These are phyloP conservation scores for Xerocomellus dryophilus DNA, from an alignment of 768 basidiomycete species.

Conservation along the genomic window DNA sequence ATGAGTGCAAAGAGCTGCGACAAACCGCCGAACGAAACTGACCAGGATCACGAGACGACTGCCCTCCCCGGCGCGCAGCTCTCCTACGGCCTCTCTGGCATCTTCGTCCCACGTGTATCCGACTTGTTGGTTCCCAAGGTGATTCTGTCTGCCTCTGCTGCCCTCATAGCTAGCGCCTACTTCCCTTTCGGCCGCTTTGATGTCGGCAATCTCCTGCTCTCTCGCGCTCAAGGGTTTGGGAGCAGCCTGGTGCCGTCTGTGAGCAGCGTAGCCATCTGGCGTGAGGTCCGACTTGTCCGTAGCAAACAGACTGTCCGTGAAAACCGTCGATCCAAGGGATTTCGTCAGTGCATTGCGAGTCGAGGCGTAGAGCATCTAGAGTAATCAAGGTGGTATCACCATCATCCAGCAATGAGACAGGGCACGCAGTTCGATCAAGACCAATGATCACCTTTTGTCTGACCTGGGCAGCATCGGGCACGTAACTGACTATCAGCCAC, in stretches of 20 bases:
- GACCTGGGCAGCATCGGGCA: conserved; percentile 78
- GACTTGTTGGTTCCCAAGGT: conserved; percentile 51
- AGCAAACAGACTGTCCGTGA: conserved; percentile 75
- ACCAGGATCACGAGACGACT: conserved; percentile 66
- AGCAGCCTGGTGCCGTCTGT: conserved; percentile 66
- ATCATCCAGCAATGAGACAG: neutral
- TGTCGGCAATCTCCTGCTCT: conserved; percentile 78
- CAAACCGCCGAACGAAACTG: conserved; percentile 20
- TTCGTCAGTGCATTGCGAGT: conserved; percentile 67
- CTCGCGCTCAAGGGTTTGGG: conserved; percentile 79
- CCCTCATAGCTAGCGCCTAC: conserved; percentile 55
- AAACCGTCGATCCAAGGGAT: conserved; percentile 68
- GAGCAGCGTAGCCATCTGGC: conserved; percentile 67
- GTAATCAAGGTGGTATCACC: neutral
- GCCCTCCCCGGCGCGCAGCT: conserved; percentile 48
- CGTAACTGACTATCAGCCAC: conserved; percentile 77
- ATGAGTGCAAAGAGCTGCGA: neutral
- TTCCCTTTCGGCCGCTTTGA: conserved; percentile 72
- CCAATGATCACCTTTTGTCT: conserved; percentile 63
- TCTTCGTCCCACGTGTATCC: conserved; percentile 68
- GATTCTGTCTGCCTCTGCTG: conserved; percentile 52
- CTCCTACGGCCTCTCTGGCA: conserved; percentile 59
- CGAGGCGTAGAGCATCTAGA: conserved; percentile 86
- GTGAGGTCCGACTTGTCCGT: conserved; percentile 68
- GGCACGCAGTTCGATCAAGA: conserved; percentile 5